A percentile compares a stretch with the other conserved stretches of the same genome.
Evolutionary conservation across 305 asterid species (phyloP).

Genomic region (Fraxinus platypoda): DNA sequence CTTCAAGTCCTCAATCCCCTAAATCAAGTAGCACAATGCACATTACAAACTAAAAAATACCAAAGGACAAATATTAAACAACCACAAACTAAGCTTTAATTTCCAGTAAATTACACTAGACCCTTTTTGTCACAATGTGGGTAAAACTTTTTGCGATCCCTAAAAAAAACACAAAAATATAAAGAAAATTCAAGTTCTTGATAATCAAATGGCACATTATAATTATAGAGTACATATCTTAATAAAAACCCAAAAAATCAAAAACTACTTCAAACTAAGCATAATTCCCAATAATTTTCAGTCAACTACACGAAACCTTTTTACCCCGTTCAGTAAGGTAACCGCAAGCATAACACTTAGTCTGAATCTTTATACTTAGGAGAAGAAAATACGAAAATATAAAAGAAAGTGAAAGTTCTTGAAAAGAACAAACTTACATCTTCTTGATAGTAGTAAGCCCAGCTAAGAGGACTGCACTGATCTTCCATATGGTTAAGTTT

Average conservation of each 20-base stretch:
- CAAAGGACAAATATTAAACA: background rate
- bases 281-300: background rate
- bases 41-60: background rate
- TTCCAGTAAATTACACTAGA: background rate
- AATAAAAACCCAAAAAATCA: background rate
- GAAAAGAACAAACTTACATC: conserved; percentile 49
- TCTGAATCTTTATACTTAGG: background rate
- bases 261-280: background rate
- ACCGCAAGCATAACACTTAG: background rate
- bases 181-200: background rate
- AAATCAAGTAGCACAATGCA: background rate
- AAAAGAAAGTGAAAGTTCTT: background rate
- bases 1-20: conserved; percentile 82
- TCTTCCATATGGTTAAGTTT: conserved; percentile 57
- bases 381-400: background rate
- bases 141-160: background rate
- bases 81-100: background rate
- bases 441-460: conserved; percentile 77
- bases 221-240: background rate
- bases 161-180: too few relatives aligned
- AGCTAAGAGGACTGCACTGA: conserved; percentile 79
- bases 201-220: background rate
- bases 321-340: background rate
- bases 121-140: background rate
- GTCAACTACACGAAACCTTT: background rate